Evolutionary conservation across 2,329 filamentous ascomycete species (phyloP).

Genomic region (Alternaria gaisen): DNA sequence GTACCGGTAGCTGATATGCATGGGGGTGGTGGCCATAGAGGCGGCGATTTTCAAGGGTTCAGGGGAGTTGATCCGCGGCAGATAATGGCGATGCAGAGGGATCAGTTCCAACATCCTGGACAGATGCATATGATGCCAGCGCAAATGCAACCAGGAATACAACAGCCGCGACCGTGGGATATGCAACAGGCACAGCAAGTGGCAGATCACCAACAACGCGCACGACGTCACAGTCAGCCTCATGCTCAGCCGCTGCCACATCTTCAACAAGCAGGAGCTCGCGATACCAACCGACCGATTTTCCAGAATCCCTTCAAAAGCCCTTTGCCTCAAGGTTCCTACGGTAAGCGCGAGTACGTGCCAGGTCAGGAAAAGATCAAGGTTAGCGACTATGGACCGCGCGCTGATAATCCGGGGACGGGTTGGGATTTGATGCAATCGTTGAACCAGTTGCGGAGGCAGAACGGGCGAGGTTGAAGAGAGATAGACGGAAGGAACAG

Average conservation of each 20-base stretch:
- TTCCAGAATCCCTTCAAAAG: neutral
- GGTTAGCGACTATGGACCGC: neutral
- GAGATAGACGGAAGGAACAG: too few relatives aligned
- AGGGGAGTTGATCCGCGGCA: neutral
- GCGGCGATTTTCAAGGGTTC: neutral
- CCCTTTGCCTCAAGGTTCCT: neutral
- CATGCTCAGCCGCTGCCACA: neutral
- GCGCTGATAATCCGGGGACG: neutral
- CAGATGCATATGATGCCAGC: neutral
- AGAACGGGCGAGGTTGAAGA: neutral
- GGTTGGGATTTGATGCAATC: neutral
- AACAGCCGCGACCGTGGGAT: neutral
- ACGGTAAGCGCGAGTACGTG: constrained; percentile 1
- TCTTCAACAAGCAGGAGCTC: neutral
- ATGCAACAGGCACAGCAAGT: neutral
- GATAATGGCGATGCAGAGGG: neutral
- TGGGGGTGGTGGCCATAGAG: neutral
- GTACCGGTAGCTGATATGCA: neutral
- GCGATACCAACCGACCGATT: neutral
- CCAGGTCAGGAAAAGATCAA: neutral
- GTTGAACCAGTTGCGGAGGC: neutral
- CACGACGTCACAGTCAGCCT: neutral
- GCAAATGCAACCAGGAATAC: neutral
- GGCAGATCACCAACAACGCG: neutral
- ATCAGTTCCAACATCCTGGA: neutral